A percentile compares a stretch with the other conserved stretches of the same genome.
These are phyloP conservation scores for Yarrowia porcina DNA, from an alignment of 805 yeast genomes.

Conservation along the genomic window DNA sequence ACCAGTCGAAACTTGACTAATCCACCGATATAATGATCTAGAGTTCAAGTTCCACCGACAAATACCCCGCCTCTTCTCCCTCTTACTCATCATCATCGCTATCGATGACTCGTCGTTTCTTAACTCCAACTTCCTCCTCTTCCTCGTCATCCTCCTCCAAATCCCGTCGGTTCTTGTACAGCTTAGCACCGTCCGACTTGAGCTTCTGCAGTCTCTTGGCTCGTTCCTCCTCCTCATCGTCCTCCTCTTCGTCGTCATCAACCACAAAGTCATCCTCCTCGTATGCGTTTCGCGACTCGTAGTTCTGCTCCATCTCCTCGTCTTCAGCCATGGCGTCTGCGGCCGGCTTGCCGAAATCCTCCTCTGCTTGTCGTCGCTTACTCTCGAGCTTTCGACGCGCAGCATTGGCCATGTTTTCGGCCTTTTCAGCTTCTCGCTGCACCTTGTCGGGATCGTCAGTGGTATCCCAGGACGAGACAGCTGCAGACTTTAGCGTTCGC, in stretches of 20 bases:
- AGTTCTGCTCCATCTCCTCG: conserved; percentile 29
- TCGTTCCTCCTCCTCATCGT: conserved; percentile 35
- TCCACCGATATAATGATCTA: no score
- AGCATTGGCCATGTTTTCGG: conserved; percentile 40
- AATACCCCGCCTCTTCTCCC: background rate
- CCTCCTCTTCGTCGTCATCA: conserved; percentile 36
- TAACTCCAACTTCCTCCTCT: conserved; percentile 28
- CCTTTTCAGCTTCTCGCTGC: conserved; percentile 44
- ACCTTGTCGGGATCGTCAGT: conserved; percentile 45
- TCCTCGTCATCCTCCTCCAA: conserved; percentile 29
- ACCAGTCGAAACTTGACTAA: no score
- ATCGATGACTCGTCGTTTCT: conserved; percentile 35
- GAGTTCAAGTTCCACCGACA: no score
- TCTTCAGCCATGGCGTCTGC: conserved; percentile 18
- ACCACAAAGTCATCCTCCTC: conserved; percentile 43
- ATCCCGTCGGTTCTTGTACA: conserved; percentile 28
- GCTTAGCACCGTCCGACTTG: conserved; percentile 35
- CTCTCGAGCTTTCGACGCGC: conserved; percentile 44
- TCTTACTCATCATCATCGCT: conserved; percentile 35
- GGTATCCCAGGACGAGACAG: conserved; percentile 42
- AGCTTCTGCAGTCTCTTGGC: conserved; percentile 36
- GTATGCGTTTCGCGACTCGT: conserved; percentile 34
- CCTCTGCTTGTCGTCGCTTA: conserved; percentile 37
- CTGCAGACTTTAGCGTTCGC: conserved; percentile 34
- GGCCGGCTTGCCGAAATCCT: conserved; percentile 25